Conservation (phyloP, 2,329 filamentous ascomycete species). For the Stagonosporopsis cucurbitacearum region DNA sequence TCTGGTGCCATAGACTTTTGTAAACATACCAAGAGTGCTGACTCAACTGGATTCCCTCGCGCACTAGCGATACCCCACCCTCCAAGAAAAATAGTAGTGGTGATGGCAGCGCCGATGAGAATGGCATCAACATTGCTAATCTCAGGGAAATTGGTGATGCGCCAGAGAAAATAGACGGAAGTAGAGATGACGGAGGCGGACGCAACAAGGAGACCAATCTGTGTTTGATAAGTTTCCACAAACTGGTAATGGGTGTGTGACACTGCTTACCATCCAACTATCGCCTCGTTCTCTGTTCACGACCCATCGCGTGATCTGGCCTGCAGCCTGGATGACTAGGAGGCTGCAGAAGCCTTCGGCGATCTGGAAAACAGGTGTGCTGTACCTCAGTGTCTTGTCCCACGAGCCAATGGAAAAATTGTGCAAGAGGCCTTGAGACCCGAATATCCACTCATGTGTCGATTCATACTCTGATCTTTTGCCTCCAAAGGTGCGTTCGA, state of each 20-base stretch:
- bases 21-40: conserved; percentile 71
- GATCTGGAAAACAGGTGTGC: conserved; percentile 91
- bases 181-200: conserved; percentile 92
- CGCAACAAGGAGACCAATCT: conserved; percentile 87
- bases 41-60: conserved; percentile 92
- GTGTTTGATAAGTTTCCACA: conserved; percentile 39
- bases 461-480: conserved; percentile 69
- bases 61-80: conserved; percentile 94
- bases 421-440: conserved; percentile 82
- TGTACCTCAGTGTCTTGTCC: conserved; percentile 88
- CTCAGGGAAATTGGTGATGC: conserved; percentile 90
- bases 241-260: neutral
- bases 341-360: conserved; percentile 96
- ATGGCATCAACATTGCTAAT: conserved; percentile 92
- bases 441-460: conserved; percentile 85
- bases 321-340: conserved; percentile 91
- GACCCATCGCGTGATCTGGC: conserved; percentile 92
- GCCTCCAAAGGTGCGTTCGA: conserved; percentile 76
- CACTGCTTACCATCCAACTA: conserved; percentile 83
- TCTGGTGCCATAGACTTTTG: neutral
- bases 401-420: conserved; percentile 81
- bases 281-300: conserved; percentile 93
- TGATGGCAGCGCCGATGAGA: conserved; percentile 90
- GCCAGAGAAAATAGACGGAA: conserved; percentile 94
- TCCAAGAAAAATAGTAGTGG: conserved; percentile 89